Conservation (phyloP, 306 rosid species). For the Ormosia semicastrata region DNA sequence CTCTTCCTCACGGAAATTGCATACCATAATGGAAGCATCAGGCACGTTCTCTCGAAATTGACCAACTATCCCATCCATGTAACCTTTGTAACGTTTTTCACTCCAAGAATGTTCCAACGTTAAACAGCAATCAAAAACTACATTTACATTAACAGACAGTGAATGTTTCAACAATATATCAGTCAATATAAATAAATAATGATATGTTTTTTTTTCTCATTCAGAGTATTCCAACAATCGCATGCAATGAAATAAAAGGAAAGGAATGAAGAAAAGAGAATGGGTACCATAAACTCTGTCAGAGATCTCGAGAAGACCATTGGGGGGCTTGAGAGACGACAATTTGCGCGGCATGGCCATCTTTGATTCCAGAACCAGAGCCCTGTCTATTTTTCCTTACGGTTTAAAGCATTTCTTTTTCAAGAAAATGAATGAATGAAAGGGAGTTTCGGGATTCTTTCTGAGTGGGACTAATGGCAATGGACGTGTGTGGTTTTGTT, state of each 20-base stretch:
- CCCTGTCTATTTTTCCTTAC: not conserved
- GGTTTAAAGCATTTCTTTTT: not conserved
- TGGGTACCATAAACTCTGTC: slow-evolving; percentile 65
- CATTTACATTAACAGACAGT: not conserved
- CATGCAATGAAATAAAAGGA: not conserved
- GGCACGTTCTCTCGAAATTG: slow-evolving; percentile 48
- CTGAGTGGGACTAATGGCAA: not conserved
- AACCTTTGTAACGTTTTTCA: slow-evolving; percentile 45
- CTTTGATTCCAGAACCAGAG: not conserved
- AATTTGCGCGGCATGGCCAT: slow-evolving; percentile 59
- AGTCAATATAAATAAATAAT: not conserved
- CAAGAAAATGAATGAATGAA: not conserved
- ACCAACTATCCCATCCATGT: slow-evolving; percentile 42
- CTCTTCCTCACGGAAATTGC: slow-evolving; percentile 58
- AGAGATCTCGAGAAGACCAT: slow-evolving; percentile 68
- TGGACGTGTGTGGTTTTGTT: not conserved
- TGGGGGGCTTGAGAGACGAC: slow-evolving; percentile 62
- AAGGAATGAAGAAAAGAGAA: not conserved
- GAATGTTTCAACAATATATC: not conserved
- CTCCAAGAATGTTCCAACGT: slow-evolving; percentile 53
- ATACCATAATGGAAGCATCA: slow-evolving; percentile 55
- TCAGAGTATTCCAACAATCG: not conserved
- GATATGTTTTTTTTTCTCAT: not conserved
- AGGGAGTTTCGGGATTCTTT: not conserved
- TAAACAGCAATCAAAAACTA: slow-evolving; percentile 76